Base-by-base conservation (phyloP, 306 rosid species). In the Casuarina equisetifolia region DNA sequence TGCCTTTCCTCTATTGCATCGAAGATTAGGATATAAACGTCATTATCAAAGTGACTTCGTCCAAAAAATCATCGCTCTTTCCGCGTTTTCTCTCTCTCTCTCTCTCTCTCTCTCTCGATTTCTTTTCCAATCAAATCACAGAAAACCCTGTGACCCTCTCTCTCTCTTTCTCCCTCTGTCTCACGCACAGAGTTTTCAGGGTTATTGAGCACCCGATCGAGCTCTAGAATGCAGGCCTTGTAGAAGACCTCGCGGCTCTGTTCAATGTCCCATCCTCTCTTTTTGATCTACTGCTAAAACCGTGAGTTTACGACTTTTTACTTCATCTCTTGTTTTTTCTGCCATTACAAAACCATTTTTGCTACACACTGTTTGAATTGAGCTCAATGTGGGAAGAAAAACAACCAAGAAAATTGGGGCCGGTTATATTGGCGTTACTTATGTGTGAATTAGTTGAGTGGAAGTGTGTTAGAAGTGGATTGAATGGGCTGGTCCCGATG, bases 111-210 rank as follows among this genome's bases (percentile, higher is more conserved):
- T 83, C 64, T 78, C 83, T 82, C 57, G 81, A 69, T 72, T 80
- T 78, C 66, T 81, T 86, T 83, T 50, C 87, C 91, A 86, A 85
- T 87, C 91, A 80, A 82, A 77, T 87, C 92, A 45, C 78, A 69
- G 76, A 73, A 67, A 69, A 50, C 61, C 32, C 76, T 82, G 84
- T 76, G 75, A 57, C 48, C 71, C 75, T 49, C 76, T 75, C 51
- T 70, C 78, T 74, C 71, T 82, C 55, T n/a, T n/a, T 77, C 71
- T 69, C 17, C 46, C 57, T 19, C 71, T 74, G 75, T 66, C 79
- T 72, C 71, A 77, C 55, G 72, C 74, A 63, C 13, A 20, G 49
- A 38, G 40, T 72, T 75, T 58, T 69, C 82, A 84, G 88, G 87
- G 89, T 82, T 89, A 84, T 73, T 72, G 80, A 72, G 73, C 80